Conservation (phyloP, 345 rosid genomes). For the Populus euphratica region DNA sequence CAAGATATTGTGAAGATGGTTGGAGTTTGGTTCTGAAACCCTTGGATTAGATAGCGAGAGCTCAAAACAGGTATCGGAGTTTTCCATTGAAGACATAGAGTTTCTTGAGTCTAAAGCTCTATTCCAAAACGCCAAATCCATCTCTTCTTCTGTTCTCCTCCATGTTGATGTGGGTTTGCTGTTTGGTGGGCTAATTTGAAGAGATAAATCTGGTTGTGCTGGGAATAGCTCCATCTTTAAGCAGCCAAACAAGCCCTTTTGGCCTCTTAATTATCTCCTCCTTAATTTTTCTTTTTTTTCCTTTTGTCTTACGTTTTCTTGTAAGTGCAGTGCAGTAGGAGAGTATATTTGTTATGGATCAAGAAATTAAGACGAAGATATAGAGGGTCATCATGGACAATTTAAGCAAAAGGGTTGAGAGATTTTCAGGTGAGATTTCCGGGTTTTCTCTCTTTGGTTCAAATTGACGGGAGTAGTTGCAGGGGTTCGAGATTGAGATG, state of each 20-base stretch:
- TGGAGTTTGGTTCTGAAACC: constrained; percentile 38
- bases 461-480: constrained; percentile 38
- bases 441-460: constrained; percentile 16
- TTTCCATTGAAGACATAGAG: constrained; percentile 51
- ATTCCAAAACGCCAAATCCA: constrained; percentile 56
- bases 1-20: constrained; percentile 30
- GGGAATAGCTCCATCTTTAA: constrained; percentile 68
- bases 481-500: constrained; percentile 54
- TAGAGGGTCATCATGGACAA: constrained; percentile 11
- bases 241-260: background rate
- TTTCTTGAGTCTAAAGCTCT: constrained; percentile 53
- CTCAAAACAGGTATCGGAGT: constrained; percentile 41
- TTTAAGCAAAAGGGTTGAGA: constrained; percentile 21
- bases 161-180: constrained; percentile 59
- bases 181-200: constrained; percentile 74
- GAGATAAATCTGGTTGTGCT: constrained; percentile 72
- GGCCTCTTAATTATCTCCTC: background rate
- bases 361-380: background rate
- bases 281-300: background rate
- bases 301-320: background rate
- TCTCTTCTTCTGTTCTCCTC: constrained; percentile 52
- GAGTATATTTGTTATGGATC: background rate
- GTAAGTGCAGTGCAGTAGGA: background rate
- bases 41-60: constrained; percentile 66
- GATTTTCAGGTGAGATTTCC: constrained; percentile 19